Conservation (phyloP, 2,329 filamentous ascomycete genomes). For the Blastomyces gilchristii region DNA sequence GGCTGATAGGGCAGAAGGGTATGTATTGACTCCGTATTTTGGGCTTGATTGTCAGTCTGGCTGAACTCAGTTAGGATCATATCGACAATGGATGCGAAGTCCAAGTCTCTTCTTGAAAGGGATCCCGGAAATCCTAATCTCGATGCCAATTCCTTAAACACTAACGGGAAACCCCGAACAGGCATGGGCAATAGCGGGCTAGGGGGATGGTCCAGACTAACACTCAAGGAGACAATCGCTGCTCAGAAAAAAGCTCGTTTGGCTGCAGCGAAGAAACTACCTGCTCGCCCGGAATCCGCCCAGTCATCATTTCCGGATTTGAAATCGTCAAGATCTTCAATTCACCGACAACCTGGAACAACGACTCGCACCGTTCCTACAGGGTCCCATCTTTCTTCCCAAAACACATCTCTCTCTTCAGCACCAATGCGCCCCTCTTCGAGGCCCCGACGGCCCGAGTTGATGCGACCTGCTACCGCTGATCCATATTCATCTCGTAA, state of each 20-base stretch:
- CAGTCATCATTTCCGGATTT: constrained; percentile 42
- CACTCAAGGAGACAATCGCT: constrained; percentile 71
- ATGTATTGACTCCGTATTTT: constrained; percentile 31
- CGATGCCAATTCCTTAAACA: constrained; percentile 13
- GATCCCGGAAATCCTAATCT: constrained; percentile 61
- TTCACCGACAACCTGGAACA: constrained; percentile 24
- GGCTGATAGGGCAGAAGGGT: constrained; percentile 65
- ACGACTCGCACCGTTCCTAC: constrained; percentile 29
- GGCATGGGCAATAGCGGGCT: constrained; percentile 17
- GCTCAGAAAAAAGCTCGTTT: constrained; percentile 59
- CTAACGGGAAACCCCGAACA: constrained; percentile 14
- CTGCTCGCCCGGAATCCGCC: constrained; percentile 48
- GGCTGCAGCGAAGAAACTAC: constrained; percentile 34
- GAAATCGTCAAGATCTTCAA: constrained; percentile 31
- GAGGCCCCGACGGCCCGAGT: constrained; percentile 30
- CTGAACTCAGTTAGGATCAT: constrained; percentile 53
- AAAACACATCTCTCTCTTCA: constrained; percentile 39
- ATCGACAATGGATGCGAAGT: constrained; percentile 63
- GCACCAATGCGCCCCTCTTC: constrained; percentile 46
- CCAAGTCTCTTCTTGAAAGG: constrained; percentile 69
- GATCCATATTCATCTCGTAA: constrained; percentile 40
- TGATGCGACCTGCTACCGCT: constrained; percentile 42
- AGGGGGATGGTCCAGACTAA: constrained; percentile 28
- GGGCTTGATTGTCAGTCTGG: background rate
- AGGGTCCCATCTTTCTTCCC: constrained; percentile 26